phyloP scores from a whole-genome alignment of 2,329 filamentous ascomycete genomes.

The Gremmenia infestans region DNA sequence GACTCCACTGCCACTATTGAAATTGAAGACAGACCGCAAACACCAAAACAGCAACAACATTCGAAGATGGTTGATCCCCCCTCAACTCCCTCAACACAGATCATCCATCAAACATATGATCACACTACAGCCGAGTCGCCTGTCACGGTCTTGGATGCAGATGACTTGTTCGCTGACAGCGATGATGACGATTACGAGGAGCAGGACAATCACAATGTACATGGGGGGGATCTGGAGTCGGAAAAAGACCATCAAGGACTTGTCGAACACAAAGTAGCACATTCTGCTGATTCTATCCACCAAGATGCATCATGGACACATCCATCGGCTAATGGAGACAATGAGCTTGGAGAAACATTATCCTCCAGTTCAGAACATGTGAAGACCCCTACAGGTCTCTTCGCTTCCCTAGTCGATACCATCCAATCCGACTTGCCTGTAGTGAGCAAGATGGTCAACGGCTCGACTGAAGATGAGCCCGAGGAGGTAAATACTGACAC shows the following conservation, averaged over 20 bases:
- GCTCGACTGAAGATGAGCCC: not conserved
- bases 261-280: not conserved
- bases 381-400: slow-evolving; percentile 5
- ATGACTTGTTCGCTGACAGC: slow-evolving; percentile 10
- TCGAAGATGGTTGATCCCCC: not conserved
- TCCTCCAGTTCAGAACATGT: not conserved
- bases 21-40: not conserved
- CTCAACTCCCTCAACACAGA: not conserved
- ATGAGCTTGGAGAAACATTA: not conserved
- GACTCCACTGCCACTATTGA: too few relatives aligned
- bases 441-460: slow-evolving; percentile 4
- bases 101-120: not conserved
- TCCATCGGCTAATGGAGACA: too few relatives aligned
- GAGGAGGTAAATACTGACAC: not conserved
- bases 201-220: not conserved
- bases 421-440: slow-evolving; percentile 10
- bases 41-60: not conserved
- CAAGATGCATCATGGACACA: not conserved
- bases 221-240: not conserved
- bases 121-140: slow-evolving; percentile 7
- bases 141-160: slow-evolving; percentile 6
- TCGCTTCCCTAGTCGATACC: slow-evolving; percentile 12
- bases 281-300: too few relatives aligned
- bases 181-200: slow-evolving; percentile 7
- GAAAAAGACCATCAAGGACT: not conserved